phyloP scores from a whole-genome alignment of 805 yeast genomes.

The Lachancea waltii region DNA sequence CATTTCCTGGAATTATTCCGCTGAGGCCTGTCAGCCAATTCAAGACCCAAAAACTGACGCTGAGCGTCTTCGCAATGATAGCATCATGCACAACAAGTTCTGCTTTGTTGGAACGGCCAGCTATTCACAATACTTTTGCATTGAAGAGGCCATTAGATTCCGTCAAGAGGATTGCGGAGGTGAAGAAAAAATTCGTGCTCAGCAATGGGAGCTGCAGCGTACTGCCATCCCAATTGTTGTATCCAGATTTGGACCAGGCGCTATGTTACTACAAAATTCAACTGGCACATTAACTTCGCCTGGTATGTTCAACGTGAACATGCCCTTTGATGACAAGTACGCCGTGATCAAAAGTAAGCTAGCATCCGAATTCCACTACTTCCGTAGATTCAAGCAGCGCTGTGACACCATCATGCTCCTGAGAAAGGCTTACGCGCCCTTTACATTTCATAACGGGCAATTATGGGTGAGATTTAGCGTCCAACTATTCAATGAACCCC shows the following conservation, averaged over 20 bases:
- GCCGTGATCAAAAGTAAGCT: conserved; percentile 13
- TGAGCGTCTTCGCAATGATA: conserved; percentile 15
- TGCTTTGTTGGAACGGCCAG: conserved; percentile 44
- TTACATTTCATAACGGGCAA: conserved; percentile 36
- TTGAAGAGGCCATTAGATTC: conserved; percentile 48
- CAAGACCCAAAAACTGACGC: conserved; percentile 8
- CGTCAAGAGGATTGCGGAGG: conserved; percentile 48
- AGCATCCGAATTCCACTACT: conserved; percentile 13
- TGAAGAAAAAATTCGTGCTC: conserved; percentile 42
- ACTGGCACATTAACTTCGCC: conserved; percentile 14
- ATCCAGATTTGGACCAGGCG: conserved; percentile 35
- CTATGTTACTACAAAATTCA: conserved; percentile 27
- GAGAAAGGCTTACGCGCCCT: conserved; percentile 44
- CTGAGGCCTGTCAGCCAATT: conserved; percentile 8
- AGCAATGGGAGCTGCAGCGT: conserved; percentile 41
- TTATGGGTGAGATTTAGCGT: conserved; percentile 50
- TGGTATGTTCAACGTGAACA: conserved; percentile 34
- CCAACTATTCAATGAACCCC: conserved; percentile 51
- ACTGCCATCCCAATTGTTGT: conserved; percentile 38
- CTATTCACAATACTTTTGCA: conserved; percentile 37
- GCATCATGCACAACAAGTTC: conserved; percentile 41
- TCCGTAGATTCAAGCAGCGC: conserved; percentile 13
- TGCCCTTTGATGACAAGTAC: conserved; percentile 36
- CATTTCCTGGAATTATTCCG: conserved; percentile 38
- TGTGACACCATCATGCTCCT: conserved; percentile 25